Evolutionary conservation across 129 eudicot genomes (phyloP).

Genomic region (Kitagawia praeruptora): DNA sequence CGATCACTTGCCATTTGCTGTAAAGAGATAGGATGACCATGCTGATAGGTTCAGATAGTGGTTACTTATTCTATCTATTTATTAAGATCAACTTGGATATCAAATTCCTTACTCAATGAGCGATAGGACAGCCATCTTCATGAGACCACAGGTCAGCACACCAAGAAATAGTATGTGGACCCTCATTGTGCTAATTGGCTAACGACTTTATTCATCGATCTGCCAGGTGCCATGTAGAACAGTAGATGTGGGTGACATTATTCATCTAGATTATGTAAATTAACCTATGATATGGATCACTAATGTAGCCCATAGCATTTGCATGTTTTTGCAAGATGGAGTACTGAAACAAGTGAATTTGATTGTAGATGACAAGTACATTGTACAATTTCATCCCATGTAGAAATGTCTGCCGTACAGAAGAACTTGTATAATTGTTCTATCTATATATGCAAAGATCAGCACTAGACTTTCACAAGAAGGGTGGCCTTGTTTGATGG

Average conservation of each 20-base stretch:
- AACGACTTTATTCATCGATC: neutral
- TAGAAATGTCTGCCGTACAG: neutral
- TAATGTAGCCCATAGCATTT: neutral
- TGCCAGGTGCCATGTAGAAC: neutral
- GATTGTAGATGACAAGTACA: neutral
- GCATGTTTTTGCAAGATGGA: neutral
- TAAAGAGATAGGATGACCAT: neutral
- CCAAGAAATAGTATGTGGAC: neutral
- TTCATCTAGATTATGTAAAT: neutral
- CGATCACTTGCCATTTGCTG: neutral
- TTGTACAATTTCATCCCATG: neutral
- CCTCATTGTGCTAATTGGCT: neutral
- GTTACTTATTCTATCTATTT: neutral
- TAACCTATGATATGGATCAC: neutral
- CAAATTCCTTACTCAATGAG: neutral
- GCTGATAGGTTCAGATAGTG: conserved; percentile 10
- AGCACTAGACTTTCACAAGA: neutral
- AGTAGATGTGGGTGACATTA: neutral
- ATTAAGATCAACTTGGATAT: conserved; percentile 12
- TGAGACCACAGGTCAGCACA: neutral
- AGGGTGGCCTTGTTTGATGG: conserved; percentile 14
- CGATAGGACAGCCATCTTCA: neutral
- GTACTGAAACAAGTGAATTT: neutral
- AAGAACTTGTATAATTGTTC: neutral
- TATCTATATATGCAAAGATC: conserved; percentile 3